Conservation (phyloP, 2,329 filamentous ascomycete species). For the Trichophyton simii region DNA sequence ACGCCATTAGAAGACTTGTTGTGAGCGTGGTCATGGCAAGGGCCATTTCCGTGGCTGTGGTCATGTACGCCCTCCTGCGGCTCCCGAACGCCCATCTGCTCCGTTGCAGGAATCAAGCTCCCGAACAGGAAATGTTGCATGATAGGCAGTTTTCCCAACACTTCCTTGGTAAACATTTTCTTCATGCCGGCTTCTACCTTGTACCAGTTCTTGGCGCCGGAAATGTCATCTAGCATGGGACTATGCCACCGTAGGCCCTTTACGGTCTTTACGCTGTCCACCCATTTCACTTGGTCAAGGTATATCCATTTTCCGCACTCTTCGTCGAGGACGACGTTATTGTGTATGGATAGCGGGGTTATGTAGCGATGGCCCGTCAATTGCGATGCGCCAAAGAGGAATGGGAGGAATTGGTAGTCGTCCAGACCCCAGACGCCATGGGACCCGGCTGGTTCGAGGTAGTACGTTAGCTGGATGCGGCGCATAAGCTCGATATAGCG, state of each 20-base stretch:
- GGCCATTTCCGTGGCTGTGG: conserved; percentile 47
- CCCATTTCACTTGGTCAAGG: conserved; percentile 81
- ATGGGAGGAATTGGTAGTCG: conserved; percentile 94
- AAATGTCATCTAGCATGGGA: conserved; percentile 97
- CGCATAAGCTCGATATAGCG: conserved; percentile 82
- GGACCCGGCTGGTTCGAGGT: conserved; percentile 89
- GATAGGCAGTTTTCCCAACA: conserved; percentile 82
- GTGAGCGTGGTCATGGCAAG: conserved; percentile 50
- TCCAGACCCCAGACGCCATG: conserved; percentile 97
- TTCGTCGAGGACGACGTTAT: conserved; percentile 75
- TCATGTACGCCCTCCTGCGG: conserved; percentile 30
- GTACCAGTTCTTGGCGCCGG: conserved; percentile 71
- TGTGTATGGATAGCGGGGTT: conserved; percentile 72
- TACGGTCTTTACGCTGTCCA: conserved; percentile 93
- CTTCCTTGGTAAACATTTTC: conserved; percentile 90
- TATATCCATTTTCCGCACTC: conserved; percentile 76
- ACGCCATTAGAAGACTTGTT: conserved; percentile 25
- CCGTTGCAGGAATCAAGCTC: conserved; percentile 62
- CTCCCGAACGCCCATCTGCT: conserved; percentile 55
- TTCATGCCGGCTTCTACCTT: conserved; percentile 95
- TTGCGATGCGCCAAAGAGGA: conserved; percentile 87
- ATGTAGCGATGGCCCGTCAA: conserved; percentile 71
- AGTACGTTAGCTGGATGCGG: conserved; percentile 77
- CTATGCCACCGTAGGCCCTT: conserved; percentile 91
- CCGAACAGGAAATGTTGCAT: conserved; percentile 99